Percentiles rank a stretch among this genome's conserved stretches.
Conservation (phyloP, 2,329 filamentous ascomycete species). For the Tolypocladium inflatum region DNA sequence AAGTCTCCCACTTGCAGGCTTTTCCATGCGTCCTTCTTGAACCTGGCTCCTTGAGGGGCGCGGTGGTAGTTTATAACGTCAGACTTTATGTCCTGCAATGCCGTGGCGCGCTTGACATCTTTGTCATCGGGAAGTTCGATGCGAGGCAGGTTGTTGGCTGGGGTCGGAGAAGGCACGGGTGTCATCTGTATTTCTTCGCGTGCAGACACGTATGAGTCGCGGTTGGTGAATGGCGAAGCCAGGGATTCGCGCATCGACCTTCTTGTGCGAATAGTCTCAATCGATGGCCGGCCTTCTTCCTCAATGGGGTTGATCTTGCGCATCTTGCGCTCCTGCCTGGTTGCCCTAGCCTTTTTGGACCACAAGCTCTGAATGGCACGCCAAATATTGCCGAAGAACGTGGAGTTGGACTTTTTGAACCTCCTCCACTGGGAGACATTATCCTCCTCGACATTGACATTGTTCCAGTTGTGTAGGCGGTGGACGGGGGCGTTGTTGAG, state of each 20-base stretch:
- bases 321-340: slow-evolving; percentile 37
- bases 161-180: slow-evolving; percentile 74
- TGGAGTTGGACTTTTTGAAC: slow-evolving; percentile 80
- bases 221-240: slow-evolving; percentile 43
- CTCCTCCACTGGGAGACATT: slow-evolving; percentile 77
- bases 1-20: slow-evolving; percentile 92
- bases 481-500: slow-evolving; percentile 96
- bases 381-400: slow-evolving; percentile 45
- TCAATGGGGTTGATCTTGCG: slow-evolving; percentile 8
- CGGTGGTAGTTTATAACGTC: slow-evolving; percentile 65
- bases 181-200: slow-evolving; percentile 87
- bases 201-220: slow-evolving; percentile 43
- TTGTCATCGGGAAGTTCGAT: slow-evolving; percentile 29
- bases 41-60: slow-evolving; percentile 61
- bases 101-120: slow-evolving; percentile 22
- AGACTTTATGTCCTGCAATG: slow-evolving; percentile 36
- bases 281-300: slow-evolving; percentile 50
- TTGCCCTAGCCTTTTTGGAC: slow-evolving; percentile 40
- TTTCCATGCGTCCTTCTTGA: slow-evolving; percentile 94
- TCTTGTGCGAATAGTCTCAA: slow-evolving; percentile 25
- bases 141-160: slow-evolving; percentile 23
- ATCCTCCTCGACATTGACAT: slow-evolving; percentile 87
- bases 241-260: slow-evolving; percentile 27
- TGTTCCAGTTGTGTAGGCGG: slow-evolving; percentile 77
- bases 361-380: slow-evolving; percentile 35